phyloP scores from a whole-genome alignment of 1,139 yeast genomes.

The Insectozyma bohioensis region DNA sequence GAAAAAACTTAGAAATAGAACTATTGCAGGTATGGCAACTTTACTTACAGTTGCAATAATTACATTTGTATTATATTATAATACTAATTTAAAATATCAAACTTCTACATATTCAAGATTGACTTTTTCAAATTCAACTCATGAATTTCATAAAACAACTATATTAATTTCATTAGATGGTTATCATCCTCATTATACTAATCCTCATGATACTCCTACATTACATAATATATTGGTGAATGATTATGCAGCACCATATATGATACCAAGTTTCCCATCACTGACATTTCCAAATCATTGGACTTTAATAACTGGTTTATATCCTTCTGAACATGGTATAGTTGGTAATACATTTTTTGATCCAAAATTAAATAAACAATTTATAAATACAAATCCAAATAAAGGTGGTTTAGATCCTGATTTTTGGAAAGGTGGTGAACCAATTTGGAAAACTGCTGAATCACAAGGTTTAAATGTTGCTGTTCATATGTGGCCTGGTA shows the following conservation, averaged over 20 bases:
- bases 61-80: conserved; percentile 9
- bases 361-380: conserved; percentile 52
- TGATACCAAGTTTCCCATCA: conserved; percentile 85
- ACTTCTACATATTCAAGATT: conserved; percentile 17
- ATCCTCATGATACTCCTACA: conserved; percentile 64
- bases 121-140: conserved; percentile 64
- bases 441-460: conserved; percentile 79
- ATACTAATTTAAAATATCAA: not conserved
- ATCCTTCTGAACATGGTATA: conserved; percentile 84
- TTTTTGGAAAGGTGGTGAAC: conserved; percentile 87
- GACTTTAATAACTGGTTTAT: conserved; percentile 83
- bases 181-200: conserved; percentile 88
- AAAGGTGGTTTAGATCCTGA: conserved; percentile 56
- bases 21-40: conserved; percentile 11
- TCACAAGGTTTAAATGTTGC: conserved; percentile 67
- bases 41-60: conserved; percentile 10
- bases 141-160: conserved; percentile 73
- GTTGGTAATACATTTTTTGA: conserved; percentile 84
- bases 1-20: conserved; percentile 13
- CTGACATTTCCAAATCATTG: conserved; percentile 92
- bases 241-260: conserved; percentile 74
- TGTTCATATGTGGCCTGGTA: conserved; percentile 97
- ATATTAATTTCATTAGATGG: conserved; percentile 80
- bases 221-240: conserved; percentile 55
- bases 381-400: conserved; percentile 61